A percentile compares a stretch with the other conserved stretches of the same genome.
These are phyloP conservation scores for Podila epigama DNA, from an alignment of 192 early-diverging fungal genomes.

Conservation along the genomic window DNA sequence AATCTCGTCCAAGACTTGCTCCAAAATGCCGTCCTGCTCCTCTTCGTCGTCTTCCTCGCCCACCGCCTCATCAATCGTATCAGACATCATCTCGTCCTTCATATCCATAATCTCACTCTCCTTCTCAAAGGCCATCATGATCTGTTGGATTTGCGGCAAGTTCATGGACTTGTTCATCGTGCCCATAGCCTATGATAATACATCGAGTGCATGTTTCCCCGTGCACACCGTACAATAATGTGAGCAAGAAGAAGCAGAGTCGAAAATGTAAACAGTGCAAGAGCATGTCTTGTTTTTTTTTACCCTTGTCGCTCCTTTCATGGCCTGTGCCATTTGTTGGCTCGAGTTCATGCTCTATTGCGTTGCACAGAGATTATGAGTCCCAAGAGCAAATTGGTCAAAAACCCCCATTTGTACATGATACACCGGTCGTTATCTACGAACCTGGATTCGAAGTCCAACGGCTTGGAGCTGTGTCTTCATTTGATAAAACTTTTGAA, in stretches of 20 bases:
- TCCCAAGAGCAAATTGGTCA: no score
- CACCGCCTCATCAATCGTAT: conserved; percentile 96
- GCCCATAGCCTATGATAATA: conserved; percentile 75
- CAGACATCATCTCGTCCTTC: conserved; percentile 99
- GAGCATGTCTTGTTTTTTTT: background rate
- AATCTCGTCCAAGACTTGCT: conserved; percentile 95
- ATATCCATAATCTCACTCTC: conserved; percentile 98
- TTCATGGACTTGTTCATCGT: conserved; percentile 96
- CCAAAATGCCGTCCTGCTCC: conserved; percentile 88
- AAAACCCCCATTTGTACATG: no score
- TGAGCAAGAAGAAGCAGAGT: background rate
- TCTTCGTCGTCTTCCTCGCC: conserved; percentile 93
- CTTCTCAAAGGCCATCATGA: conserved; percentile 97
- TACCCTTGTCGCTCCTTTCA: conserved; percentile 90
- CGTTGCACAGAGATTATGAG: background rate
- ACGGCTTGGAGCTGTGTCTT: conserved; percentile 94
- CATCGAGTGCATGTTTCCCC: background rate
- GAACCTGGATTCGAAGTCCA: conserved; percentile 86
- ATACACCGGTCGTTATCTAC: background rate
- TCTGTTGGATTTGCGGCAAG: conserved; percentile 89
- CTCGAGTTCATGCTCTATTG: conserved; percentile 63
- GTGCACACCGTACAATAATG: no score
- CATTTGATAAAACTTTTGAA: conserved; percentile 98
- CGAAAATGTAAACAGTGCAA: no score
- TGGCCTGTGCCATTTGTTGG: conserved; percentile 95